phyloP scores from a whole-genome alignment of 2,329 filamentous ascomycete species.

The Pezicula radicicola region DNA sequence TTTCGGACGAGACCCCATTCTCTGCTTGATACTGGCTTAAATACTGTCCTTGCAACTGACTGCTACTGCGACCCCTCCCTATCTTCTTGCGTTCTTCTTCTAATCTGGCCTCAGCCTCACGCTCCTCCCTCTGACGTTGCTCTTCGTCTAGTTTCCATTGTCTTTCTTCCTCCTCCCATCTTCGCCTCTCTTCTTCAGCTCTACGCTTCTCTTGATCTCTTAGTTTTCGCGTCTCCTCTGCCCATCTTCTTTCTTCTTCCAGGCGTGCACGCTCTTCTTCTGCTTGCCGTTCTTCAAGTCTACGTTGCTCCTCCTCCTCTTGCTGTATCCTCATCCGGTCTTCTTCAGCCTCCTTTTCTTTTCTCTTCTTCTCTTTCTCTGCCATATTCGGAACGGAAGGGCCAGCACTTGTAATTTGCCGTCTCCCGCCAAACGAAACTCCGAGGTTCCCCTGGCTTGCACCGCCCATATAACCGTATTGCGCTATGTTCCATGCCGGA shows the following conservation, averaged over 20 bases:
- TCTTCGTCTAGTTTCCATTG: slow-evolving; percentile 78
- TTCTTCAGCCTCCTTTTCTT: slow-evolving; percentile 54
- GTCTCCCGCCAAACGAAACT: slow-evolving; percentile 84
- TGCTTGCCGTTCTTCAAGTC: slow-evolving; percentile 43
- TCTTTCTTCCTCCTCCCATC: slow-evolving; percentile 74
- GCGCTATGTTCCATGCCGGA: slow-evolving; percentile 97
- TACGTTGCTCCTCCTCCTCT: slow-evolving; percentile 49
- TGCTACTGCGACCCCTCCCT: slow-evolving; percentile 58
- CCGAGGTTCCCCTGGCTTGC: slow-evolving; percentile 95
- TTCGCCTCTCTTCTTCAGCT: slow-evolving; percentile 65
- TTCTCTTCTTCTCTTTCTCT: slow-evolving; percentile 74
- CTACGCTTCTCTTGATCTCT: slow-evolving; percentile 57
- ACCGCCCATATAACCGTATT: slow-evolving; percentile 98
- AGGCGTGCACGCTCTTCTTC: slow-evolving; percentile 60
- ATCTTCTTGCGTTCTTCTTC: slow-evolving; percentile 61
- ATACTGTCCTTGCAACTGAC: slow-evolving; percentile 75
- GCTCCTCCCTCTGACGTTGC: slow-evolving; percentile 67
- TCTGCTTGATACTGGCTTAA: slow-evolving; percentile 83
- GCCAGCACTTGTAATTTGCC: slow-evolving; percentile 84
- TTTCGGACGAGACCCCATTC: slow-evolving; percentile 53
- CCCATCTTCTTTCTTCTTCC: slow-evolving; percentile 66
- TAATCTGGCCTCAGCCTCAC: slow-evolving; percentile 65
- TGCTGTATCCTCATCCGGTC: slow-evolving; percentile 54
- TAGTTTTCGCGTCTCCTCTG: slow-evolving; percentile 58
- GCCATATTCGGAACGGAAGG: slow-evolving; percentile 77